Base-by-base conservation (phyloP, 2,329 filamentous ascomycete genomes). In the Xylariaceae sp. region DNA sequence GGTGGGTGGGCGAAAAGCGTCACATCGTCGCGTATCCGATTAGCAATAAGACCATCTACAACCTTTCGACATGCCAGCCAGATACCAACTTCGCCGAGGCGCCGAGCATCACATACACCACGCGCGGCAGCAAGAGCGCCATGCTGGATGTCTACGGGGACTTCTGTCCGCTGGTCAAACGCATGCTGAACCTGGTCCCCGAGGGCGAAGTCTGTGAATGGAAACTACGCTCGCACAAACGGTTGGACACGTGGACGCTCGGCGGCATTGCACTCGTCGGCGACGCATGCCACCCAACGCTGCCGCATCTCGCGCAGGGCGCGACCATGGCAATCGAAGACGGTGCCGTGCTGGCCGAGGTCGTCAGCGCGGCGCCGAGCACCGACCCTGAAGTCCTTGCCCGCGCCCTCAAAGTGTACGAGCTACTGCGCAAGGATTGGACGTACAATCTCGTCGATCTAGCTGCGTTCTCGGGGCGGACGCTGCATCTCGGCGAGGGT, bases 21-120 rank as follows among this genome's bases (percentile, higher is more conserved):
- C 88, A 91, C 67, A 86, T 90, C 65, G 88, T 91, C 58, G 86
- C 86, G 0, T 92, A 91, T 64, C 83, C 87, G 0, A 83, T 92
- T 39, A 76, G 80, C 53, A 79, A 76, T 62, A 82, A 88, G 60
- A 75, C 74, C 33, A 77, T 85, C 58, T 86, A 85, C 69, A 86
- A 86, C 66, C 69, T 86, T 32, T 82, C 81, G 11, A 76, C 81
- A 11, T 73, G 78, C 30, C 82, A 85, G 63, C 82, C 82, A 2
- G 82, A 85, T 59, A 70, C 68, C 55, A 78, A 82, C 62, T 83
- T 82, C 48, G 78, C 81, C 11, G 72, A 74, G 10, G 78, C 81
- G 2, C 75, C 78, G 3, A 76, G 74, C 31, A 74, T 73, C 35
- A 83, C 78, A 0, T 86, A 85, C 73, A 86, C 82, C 0, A 85